These are phyloP conservation scores for Fusarium siculi DNA, from an alignment of 2,329 filamentous ascomycete species.

Conservation along the genomic window DNA sequence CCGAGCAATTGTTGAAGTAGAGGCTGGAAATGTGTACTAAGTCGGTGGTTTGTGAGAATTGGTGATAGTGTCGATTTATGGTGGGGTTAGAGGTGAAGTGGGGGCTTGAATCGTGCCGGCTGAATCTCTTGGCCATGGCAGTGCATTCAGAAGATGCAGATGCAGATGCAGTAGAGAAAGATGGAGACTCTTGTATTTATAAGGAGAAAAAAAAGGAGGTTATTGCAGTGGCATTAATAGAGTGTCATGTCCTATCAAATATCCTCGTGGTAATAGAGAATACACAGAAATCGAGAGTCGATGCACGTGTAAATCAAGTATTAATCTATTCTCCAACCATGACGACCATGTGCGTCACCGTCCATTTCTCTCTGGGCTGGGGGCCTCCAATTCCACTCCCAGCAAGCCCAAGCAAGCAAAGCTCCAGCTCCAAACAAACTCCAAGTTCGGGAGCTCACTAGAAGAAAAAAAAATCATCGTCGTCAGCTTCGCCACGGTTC, in stretches of 20 bases:
- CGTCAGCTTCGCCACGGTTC: constrained; percentile 43
- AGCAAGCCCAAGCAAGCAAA: background rate
- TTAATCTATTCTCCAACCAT: constrained; percentile 38
- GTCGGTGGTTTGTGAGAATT: background rate
- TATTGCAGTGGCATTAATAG: fast-evolving
- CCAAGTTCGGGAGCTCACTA: constrained; percentile 6
- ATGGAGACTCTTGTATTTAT: background rate
- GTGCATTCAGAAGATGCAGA: background rate
- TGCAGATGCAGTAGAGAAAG: background rate
- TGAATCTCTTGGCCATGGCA: constrained; percentile 20
- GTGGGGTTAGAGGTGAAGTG: constrained; percentile 11
- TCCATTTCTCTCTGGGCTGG: constrained; percentile 19
- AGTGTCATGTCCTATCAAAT: background rate
- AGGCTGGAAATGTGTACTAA: background rate
- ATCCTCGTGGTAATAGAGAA: background rate
- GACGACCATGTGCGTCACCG: constrained; percentile 49
- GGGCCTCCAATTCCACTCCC: constrained; percentile 26
- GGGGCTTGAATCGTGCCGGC: constrained; percentile 19
- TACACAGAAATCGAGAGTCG: background rate
- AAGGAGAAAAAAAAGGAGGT: background rate
- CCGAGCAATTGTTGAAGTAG: constrained; percentile 15
- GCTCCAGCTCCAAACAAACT: constrained; percentile 2
- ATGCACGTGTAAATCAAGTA: constrained; percentile 37
- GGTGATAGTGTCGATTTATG: constrained; percentile 11
- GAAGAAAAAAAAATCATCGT: constrained; percentile 28